Evolutionary conservation across 225 moss, liverwort and hornwort species (phyloP), one percentile per base, ranked within the genome.

Genomic region (Pseudoscleropodium purum): DNA sequence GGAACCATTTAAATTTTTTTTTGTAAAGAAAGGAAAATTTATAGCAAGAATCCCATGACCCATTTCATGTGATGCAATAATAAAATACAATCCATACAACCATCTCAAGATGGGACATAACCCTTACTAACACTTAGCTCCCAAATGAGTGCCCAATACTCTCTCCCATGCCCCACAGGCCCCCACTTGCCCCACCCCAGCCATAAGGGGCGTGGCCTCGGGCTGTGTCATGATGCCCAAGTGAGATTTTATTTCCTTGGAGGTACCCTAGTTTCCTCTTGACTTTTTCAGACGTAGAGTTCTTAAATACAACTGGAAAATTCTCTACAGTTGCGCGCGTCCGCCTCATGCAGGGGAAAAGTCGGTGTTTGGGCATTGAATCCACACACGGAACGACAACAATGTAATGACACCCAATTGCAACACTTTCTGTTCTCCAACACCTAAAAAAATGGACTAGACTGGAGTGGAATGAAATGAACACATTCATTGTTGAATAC

Each of bases 401-500:
- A 18, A 7, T 7, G 18, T 56, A 51, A 15, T 51, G 15, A 51
- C n/a, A 26, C 17, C 27, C 79, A 79, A 79, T 79, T 57, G 79
- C 1, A 1, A 57, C n/a, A 57, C 57, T 7, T 79, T 79, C 10
- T 1, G 10, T 79, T 79, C 24, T 79, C 16, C 26, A 57, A n/a
- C 57, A 57, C n/a, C 16, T 17, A 56, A 37, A 75, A 33, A 24
- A 78, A 25, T 17, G 1, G 3, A 36, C 5, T 37, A 1, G 3
- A 25, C 0, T 24, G 60, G 10, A 24, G 4, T 60, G 11, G 24
- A 61, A 25, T 61, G 61, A 12, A 26, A 37, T 37, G 37, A 56
- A 26, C 1, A n/a, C 4, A 0, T 27, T 39, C 0, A 0, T 4
- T 11, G 6, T 5, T 10, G 0, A 27, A 79, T 59, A 79, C 18